Evolutionary conservation across 306 rosid species (phyloP).

Genomic region (Rubus idaeus): DNA sequence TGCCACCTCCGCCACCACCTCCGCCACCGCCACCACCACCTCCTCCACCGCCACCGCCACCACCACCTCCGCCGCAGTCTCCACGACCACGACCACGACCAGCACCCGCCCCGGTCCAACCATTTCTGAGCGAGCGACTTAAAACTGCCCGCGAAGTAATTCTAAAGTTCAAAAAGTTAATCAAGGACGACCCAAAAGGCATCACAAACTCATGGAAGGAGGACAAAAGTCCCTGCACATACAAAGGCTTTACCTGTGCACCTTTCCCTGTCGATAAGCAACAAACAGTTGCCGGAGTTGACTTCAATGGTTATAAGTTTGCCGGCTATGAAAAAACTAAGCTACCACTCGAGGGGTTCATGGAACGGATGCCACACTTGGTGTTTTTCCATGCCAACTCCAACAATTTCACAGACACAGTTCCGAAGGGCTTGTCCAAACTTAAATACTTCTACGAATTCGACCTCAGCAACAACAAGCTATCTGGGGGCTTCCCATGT

Average conservation of each 20-base stretch:
- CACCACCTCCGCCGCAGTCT: accelerated
- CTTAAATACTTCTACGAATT: conserved; percentile 54
- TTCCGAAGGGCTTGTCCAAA: conserved; percentile 16
- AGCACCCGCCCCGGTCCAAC: neutral
- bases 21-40: neutral
- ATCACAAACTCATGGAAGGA: conserved; percentile 27
- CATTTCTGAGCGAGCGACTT: neutral
- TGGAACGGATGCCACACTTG: conserved; percentile 35
- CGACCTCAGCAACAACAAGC: conserved; percentile 71
- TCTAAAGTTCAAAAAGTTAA: neutral
- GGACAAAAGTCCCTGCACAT: neutral
- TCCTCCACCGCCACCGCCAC: neutral
- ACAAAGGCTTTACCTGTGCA: conserved; percentile 38
- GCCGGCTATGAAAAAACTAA: no score
- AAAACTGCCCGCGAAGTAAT: neutral
- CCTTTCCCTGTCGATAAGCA: neutral
- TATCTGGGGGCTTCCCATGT: conserved; percentile 32
- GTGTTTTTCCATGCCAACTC: conserved; percentile 76
- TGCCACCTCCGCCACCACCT: neutral
- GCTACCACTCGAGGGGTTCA: conserved; percentile 22
- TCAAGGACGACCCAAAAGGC: conserved; percentile 8
- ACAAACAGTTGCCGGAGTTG: conserved; percentile 42
- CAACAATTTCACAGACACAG: conserved; percentile 41
- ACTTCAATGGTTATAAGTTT: conserved; percentile 41
- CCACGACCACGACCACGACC: neutral